A percentile compares a stretch with the other conserved stretches of the same genome.
Conservation (phyloP, 257 asterid species). For the Gentiana straminea region DNA sequence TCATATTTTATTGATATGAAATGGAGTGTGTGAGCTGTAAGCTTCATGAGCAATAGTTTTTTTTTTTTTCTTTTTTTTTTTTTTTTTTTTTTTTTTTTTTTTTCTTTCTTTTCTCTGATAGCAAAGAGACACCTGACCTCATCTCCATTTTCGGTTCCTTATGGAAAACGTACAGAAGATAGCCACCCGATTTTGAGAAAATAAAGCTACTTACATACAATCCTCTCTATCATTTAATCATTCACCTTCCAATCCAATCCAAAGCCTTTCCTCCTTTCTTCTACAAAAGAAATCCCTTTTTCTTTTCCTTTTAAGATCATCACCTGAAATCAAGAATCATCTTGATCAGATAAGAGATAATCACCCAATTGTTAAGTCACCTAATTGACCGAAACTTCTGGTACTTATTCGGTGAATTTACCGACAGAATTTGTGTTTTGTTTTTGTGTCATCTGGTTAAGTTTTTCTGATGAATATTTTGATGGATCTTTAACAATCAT, state of each 20-base stretch:
- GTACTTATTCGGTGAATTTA: conserved; percentile 20
- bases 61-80: neutral
- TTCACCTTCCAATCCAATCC: conserved; percentile 19
- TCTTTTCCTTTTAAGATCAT: conserved; percentile 18
- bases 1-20: no score
- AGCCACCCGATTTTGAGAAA: conserved; percentile 29
- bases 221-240: conserved; percentile 15
- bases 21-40: no score
- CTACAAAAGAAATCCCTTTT: conserved; percentile 22
- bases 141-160: conserved; percentile 23
- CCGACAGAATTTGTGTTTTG: conserved; percentile 20
- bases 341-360: conserved; percentile 34
- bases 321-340: conserved; percentile 18
- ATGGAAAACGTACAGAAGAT: conserved; percentile 22
- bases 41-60: neutral
- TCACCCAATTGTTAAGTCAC: conserved; percentile 23
- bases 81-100: neutral
- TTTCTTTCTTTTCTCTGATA: neutral
- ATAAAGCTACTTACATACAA: conserved; percentile 26
- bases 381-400: conserved; percentile 22
- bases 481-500: conserved; percentile 45
- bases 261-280: conserved; percentile 4
- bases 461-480: conserved; percentile 15
- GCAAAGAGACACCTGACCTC: conserved; percentile 56
- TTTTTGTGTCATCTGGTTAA: conserved; percentile 53